Evolutionary conservation across 495 filamentous ascomycete genomes (phyloP), one percentile per base, ranked within the genome.

Genomic region (Trypethelium eluteriae): DNA sequence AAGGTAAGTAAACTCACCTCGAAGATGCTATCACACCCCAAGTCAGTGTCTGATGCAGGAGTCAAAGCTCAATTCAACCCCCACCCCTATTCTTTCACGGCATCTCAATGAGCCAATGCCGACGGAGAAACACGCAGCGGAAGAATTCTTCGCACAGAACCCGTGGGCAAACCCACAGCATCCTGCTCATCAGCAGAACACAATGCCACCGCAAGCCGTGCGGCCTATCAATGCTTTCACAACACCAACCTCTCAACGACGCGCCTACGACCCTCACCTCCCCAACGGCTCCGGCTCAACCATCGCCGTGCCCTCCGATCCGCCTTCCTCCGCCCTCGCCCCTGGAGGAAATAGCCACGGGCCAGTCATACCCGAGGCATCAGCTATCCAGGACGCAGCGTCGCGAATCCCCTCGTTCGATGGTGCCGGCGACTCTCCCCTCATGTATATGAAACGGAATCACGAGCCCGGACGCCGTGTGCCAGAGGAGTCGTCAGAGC

Each of bases 91-190:
- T 47, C 5, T 32, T 4, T 9, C 50, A 39, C 49, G 35, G 70
- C 69, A 36, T 39, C 69, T 68, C 35, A 71, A 69, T 70, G 77
- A 64, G 74, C 79, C 62, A 68, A 81, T 50, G 68, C 75, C 3
- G 69, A 73, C 69, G 62, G 74, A 71, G 74, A 85, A 66, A 81
- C 84, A 10, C 82, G 70, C 87, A 44, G 91, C 89, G 10, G 90
- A 92, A 70, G 90, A 89, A 61, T 93, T 92, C 69, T 81, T 93
- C 62, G 88, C 92, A 64, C 85, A 89, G 68, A 93, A 88, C 1
- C 88, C 90, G 0, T 96, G 91, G 91, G 89, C 90, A 38, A 94
- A 94, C 74, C 89, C 90, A 14, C 89, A 92, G 67, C 90, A 95
- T 72, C 89, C 91, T 0, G 85, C 86, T 16, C 89, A 92, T 71